Evolutionary conservation across 2,329 filamentous ascomycete species (phyloP).

Genomic region (Pyricularia sp.): DNA sequence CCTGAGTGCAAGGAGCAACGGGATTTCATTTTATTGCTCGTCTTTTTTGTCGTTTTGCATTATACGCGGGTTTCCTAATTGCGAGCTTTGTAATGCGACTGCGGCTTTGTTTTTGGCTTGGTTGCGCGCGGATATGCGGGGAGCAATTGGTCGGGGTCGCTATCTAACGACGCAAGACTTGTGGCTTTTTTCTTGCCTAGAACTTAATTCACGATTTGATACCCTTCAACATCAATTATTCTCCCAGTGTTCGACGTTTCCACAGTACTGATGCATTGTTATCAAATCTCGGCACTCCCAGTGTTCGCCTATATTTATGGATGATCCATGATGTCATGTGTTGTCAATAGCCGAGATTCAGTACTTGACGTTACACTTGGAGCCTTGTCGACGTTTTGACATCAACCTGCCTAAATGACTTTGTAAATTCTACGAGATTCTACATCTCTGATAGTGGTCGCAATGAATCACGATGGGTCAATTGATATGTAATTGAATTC

Average conservation of each 20-base stretch:
- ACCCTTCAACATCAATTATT: not conserved
- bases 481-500: not conserved
- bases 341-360: not conserved
- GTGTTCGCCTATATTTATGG: not conserved
- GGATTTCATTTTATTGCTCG: conserved; percentile 1
- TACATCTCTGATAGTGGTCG: too few relatives aligned
- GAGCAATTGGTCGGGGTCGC: conserved; percentile 1
- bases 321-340: not conserved
- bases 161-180: not conserved
- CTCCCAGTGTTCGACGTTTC: not conserved
- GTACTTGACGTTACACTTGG: not conserved
- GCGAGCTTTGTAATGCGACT: not conserved
- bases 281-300: not conserved
- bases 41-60: conserved; percentile 4
- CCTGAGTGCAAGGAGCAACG: not conserved
- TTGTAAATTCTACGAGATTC: not conserved
- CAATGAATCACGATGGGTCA: not conserved
- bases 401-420: not conserved
- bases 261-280: not conserved
- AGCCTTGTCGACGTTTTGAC: not conserved
- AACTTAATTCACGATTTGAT: conserved; percentile 2
- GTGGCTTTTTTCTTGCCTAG: not conserved
- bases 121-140: not conserved
- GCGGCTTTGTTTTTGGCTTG: not conserved
- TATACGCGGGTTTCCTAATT: not conserved